A percentile compares a stretch with the other conserved stretches of the same genome.
These are phyloP conservation scores for Suhomyces bokatorum DNA, from an alignment of 1,139 yeast species.

Conservation along the genomic window DNA sequence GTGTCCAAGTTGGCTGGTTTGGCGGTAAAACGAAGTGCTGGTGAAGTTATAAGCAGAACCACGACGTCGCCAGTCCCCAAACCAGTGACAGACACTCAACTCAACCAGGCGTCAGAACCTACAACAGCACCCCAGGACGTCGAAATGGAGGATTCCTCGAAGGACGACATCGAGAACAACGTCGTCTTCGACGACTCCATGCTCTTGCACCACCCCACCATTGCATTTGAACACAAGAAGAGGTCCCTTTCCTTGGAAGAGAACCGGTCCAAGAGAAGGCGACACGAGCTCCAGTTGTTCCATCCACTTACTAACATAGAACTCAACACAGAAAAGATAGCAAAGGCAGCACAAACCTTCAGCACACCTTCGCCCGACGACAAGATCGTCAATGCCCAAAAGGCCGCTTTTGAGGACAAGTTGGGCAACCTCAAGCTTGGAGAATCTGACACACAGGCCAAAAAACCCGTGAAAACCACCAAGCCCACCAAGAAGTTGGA, in stretches of 20 bases:
- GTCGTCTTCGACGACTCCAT: constrained; percentile 24
- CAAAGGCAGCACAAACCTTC: constrained; percentile 58
- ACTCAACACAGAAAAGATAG: constrained; percentile 45
- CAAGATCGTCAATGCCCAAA: constrained; percentile 61
- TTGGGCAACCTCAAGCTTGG: constrained; percentile 32
- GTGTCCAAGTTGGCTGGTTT: constrained; percentile 3
- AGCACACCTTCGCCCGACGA: constrained; percentile 84
- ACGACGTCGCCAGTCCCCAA: neutral
- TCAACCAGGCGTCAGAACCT: neutral
- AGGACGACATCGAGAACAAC: constrained; percentile 6
- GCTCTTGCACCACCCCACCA: constrained; percentile 15
- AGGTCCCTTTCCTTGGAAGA: constrained; percentile 12
- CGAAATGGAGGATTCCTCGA: neutral
- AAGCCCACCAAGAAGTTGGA: constrained; percentile 46
- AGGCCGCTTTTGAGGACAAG: constrained; percentile 47
- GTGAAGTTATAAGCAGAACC: neutral
- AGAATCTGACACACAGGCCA: constrained; percentile 9
- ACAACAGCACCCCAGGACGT: neutral
- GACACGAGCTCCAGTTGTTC: constrained; percentile 24
- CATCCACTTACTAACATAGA: constrained; percentile 46
- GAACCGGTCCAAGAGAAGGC: constrained; percentile 27
- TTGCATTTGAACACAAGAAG: constrained; percentile 7
- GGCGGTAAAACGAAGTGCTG: neutral
- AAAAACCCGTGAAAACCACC: constrained; percentile 28
- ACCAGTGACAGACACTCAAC: neutral